phyloP scores from a whole-genome alignment of 2,329 filamentous ascomycete species.

The Emmonsiellopsis sp. region DNA sequence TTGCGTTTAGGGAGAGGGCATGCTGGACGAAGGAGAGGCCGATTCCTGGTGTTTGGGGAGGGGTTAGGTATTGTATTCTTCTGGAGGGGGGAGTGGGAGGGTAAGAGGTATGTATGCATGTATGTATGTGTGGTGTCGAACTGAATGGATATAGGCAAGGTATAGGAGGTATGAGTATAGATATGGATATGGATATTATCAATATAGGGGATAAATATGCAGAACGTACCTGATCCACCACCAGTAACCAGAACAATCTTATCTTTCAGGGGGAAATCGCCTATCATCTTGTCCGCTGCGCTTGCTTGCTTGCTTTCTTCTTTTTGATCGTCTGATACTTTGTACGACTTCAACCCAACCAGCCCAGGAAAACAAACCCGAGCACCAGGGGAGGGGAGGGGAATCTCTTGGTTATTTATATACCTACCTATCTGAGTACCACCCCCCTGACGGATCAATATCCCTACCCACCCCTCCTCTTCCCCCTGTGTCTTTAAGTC shows the following conservation, averaged over 20 bases:
- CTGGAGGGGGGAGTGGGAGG: not conserved
- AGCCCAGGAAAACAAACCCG: not conserved
- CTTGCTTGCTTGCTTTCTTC: not conserved
- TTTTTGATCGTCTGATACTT: not conserved
- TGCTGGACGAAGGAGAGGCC: constrained; percentile 22
- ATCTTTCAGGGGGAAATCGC: constrained; percentile 21
- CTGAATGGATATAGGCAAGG: not conserved
- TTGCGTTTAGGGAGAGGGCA: constrained; percentile 12
- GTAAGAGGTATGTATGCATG: not conserved
- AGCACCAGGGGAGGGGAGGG: not conserved
- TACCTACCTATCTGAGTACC: not conserved
- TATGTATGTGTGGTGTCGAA: not conserved
- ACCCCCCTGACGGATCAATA: too few species aligned
- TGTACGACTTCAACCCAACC: not conserved
- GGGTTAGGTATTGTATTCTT: not conserved
- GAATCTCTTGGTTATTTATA: not conserved
- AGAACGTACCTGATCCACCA: constrained; percentile 20
- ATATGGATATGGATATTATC: not conserved
- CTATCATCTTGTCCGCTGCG: not conserved
- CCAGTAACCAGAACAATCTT: constrained; percentile 28
- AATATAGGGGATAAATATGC: not conserved
- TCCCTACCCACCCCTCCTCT: too few species aligned
- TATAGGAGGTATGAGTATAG: not conserved
- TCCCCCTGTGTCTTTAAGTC: too few species aligned
- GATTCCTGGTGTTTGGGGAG: constrained; percentile 17